Evolutionary conservation across 805 yeast genomes (phyloP).

Genomic region (Kluyveromyces wickerhamii): DNA sequence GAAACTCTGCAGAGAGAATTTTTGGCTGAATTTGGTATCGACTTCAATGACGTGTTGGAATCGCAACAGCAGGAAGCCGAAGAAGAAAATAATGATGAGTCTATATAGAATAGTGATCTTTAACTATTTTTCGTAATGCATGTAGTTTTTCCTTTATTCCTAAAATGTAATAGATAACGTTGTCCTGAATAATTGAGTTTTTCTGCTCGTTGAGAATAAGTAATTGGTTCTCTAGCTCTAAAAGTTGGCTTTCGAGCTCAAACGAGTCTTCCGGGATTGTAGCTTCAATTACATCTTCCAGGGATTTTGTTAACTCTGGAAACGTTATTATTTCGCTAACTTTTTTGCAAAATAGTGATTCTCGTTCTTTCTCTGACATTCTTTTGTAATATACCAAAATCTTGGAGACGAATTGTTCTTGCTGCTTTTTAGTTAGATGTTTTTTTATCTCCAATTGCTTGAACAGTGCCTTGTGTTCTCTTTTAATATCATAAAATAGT

Average conservation of each 20-base stretch:
- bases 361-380: constrained; percentile 14
- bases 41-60: constrained; percentile 10
- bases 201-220: constrained; percentile 9
- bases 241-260: constrained; percentile 18
- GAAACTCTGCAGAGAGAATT: constrained; percentile 10
- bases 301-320: constrained; percentile 2
- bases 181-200: constrained; percentile 6
- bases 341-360: constrained; percentile 10
- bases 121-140: background rate
- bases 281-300: constrained; percentile 7
- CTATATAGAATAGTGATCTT: constrained; percentile 5
- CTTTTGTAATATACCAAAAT: constrained; percentile 24
- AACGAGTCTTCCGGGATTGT: constrained; percentile 11
- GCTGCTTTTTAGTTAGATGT: constrained; percentile 17
- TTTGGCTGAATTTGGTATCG: constrained; percentile 14
- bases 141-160: constrained; percentile 31
- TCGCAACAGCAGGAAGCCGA: constrained; percentile 6
- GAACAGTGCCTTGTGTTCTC: constrained; percentile 17
- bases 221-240: constrained; percentile 17
- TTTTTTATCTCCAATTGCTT: constrained; percentile 19
- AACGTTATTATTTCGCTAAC: constrained; percentile 6
- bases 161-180: constrained; percentile 18
- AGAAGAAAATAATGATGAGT: constrained; percentile 9
- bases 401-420: constrained; percentile 19
- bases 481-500: constrained; percentile 21